Conservation (phyloP, 169 alveolate genomes). For the Plasmodium sp. region DNA sequence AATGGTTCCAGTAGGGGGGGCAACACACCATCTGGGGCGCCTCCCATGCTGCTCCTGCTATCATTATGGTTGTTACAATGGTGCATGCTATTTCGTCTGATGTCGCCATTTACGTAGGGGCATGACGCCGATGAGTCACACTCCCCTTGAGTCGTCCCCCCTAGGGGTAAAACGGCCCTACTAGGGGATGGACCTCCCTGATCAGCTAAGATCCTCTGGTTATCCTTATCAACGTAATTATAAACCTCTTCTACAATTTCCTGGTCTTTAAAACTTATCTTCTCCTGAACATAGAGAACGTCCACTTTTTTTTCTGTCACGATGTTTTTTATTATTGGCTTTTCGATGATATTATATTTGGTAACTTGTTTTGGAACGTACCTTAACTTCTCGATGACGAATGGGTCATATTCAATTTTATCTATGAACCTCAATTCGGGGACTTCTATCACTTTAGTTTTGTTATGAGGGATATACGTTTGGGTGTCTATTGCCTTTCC, state of each 20-base stretch:
- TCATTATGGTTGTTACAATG: background rate
- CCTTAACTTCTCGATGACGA: conserved; percentile 75
- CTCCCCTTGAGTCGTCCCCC: background rate
- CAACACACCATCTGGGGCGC: background rate
- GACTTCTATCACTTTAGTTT: conserved; percentile 77
- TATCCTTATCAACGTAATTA: conserved; percentile 56
- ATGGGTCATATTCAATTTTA: conserved; percentile 76
- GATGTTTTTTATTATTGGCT: conserved; percentile 77
- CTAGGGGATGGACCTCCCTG: background rate
- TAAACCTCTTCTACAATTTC: conserved; percentile 77
- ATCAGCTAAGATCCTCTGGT: background rate
- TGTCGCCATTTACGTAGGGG: background rate
- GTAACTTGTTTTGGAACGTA: conserved; percentile 80
- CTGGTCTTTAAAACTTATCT: conserved; percentile 75
- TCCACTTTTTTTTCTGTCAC: conserved; percentile 61
- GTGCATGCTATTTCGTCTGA: background rate
- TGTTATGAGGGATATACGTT: conserved; percentile 58
- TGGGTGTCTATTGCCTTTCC: conserved; percentile 77
- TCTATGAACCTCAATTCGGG: conserved; percentile 79
- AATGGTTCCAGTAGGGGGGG: conserved; percentile 76
- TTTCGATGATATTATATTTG: conserved; percentile 77
- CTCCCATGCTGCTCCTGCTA: background rate
- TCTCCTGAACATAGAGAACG: conserved; percentile 46
- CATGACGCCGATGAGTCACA: background rate
- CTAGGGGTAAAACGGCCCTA: background rate